phyloP scores from a whole-genome alignment of 2,329 filamentous ascomycete species.

The Madurella fahalii region DNA sequence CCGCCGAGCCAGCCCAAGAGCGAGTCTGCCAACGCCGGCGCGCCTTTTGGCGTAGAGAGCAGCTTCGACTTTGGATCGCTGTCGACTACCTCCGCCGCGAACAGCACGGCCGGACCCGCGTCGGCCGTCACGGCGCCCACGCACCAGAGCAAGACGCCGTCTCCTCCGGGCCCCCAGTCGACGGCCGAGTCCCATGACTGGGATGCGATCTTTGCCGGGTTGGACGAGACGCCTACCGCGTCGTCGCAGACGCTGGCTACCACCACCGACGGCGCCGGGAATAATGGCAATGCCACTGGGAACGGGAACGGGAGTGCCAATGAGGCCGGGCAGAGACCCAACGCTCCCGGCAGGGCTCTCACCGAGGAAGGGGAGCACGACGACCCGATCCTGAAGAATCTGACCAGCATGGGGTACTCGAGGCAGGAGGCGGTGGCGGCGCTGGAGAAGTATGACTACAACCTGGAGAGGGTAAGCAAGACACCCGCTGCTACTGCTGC shows the following conservation, averaged over 20 bases:
- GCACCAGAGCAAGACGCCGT: constrained; percentile 23
- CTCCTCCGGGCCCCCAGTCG: constrained; percentile 27
- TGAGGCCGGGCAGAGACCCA: constrained; percentile 19
- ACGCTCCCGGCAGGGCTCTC: constrained; percentile 57
- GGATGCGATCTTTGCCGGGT: constrained; percentile 86
- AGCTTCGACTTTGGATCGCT: constrained; percentile 56
- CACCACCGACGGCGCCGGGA: constrained; percentile 16
- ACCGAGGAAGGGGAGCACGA: constrained; percentile 76
- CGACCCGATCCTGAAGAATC: constrained; percentile 82
- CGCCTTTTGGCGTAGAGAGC: constrained; percentile 48
- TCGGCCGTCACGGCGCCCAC: not conserved
- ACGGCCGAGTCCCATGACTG: constrained; percentile 68
- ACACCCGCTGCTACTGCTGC: not conserved
- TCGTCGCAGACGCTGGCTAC: constrained; percentile 28
- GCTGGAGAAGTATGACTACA: constrained; percentile 93
- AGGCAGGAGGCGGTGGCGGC: constrained; percentile 70
- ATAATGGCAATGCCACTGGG: not conserved
- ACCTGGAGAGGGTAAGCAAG: constrained; percentile 78
- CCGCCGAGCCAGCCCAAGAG: constrained; percentile 48
- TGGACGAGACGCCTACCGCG: constrained; percentile 52
- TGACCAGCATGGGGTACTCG: constrained; percentile 86
- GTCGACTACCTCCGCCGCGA: constrained; percentile 33
- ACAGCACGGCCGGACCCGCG: constrained; percentile 34
- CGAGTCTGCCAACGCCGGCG: constrained; percentile 36
- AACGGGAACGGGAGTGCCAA: constrained; percentile 4